Percentiles rank a stretch among this genome's conserved stretches.
Evolutionary conservation across 2,329 filamentous ascomycete species (phyloP).

Genomic region (Aspergillus pseudoglaucus): DNA sequence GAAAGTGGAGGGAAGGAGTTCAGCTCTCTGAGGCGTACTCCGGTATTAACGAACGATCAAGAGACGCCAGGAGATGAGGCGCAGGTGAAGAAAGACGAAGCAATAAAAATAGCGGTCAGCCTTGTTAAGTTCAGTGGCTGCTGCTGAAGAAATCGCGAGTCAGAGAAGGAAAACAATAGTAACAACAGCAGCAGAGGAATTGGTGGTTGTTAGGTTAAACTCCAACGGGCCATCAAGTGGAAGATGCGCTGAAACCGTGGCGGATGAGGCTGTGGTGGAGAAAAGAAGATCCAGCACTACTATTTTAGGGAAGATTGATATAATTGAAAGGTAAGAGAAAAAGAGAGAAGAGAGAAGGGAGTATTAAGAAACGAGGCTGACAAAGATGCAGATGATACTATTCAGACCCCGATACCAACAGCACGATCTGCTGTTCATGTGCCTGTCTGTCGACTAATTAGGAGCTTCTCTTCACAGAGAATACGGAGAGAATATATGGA

Average conservation of each 20-base stretch:
- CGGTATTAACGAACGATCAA: background rate
- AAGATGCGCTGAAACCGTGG: slow-evolving; percentile 1
- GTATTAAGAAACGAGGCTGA: background rate
- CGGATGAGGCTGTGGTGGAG: slow-evolving; percentile 3
- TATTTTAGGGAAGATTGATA: background rate
- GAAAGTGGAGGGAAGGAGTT: slow-evolving; percentile 14
- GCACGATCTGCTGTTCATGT: no score
- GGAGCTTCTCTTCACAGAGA: no score
- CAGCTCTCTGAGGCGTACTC: slow-evolving; percentile 23
- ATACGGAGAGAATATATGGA: no score
- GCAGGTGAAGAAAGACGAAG: slow-evolving; percentile 5
- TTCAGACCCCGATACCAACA: no score
- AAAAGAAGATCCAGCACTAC: background rate
- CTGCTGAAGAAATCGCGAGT: background rate
- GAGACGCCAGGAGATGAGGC: slow-evolving; percentile 8
- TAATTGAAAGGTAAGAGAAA: background rate
- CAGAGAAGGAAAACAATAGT: background rate
- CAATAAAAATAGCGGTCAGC: slow-evolving; percentile 23
- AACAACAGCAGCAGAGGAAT: background rate
- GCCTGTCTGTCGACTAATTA: no score
- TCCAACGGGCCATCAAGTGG: slow-evolving; percentile 3
- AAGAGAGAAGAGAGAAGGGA: slow-evolving; percentile 1
- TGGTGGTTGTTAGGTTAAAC: background rate
- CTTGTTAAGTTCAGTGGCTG: slow-evolving; percentile 6
- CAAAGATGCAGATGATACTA: no score